Evolutionary conservation across 345 rosid species (phyloP).

Genomic region (Gynandropsis gynandra): DNA sequence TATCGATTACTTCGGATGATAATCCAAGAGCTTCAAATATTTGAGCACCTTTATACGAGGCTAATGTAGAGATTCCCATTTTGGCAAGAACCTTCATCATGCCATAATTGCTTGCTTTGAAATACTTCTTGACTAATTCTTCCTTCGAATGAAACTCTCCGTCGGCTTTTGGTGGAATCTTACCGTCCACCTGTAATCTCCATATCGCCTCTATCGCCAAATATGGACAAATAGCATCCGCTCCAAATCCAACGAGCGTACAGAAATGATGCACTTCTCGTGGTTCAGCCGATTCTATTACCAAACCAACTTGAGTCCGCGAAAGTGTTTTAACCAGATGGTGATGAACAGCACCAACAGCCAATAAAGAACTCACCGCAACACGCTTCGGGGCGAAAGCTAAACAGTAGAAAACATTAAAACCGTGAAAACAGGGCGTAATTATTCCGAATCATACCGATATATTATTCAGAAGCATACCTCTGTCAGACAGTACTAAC

Average conservation of each 20-base stretch:
- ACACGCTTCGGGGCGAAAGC: conserved; percentile 78
- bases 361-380: conserved; percentile 95
- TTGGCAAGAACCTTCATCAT: conserved; percentile 99
- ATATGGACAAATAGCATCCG: conserved; percentile 97
- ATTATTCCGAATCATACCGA: too few species aligned
- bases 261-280: conserved; percentile 99
- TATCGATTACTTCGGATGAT: conserved; percentile 90
- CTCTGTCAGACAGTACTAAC: conserved; percentile 95
- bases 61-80: conserved; percentile 98
- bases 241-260: conserved; percentile 93
- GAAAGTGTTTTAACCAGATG: conserved; percentile 82
- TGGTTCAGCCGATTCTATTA: conserved; percentile 97
- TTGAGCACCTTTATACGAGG: conserved; percentile 99
- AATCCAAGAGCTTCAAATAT: conserved; percentile 98
- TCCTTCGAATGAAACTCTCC: conserved; percentile 81
- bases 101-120: conserved; percentile 96
- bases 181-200: conserved; percentile 93
- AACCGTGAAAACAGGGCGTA: conserved; percentile 2
- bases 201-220: conserved; percentile 74
- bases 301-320: conserved; percentile 85
- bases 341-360: conserved; percentile 98
- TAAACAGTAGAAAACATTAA: conserved; percentile 14
- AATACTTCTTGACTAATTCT: conserved; percentile 83
- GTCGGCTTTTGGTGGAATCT: conserved; percentile 77
- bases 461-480: too few species aligned